phyloP scores from a whole-genome alignment of 352 stramenopile genomes.

The Globisporangium cederbergense region DNA sequence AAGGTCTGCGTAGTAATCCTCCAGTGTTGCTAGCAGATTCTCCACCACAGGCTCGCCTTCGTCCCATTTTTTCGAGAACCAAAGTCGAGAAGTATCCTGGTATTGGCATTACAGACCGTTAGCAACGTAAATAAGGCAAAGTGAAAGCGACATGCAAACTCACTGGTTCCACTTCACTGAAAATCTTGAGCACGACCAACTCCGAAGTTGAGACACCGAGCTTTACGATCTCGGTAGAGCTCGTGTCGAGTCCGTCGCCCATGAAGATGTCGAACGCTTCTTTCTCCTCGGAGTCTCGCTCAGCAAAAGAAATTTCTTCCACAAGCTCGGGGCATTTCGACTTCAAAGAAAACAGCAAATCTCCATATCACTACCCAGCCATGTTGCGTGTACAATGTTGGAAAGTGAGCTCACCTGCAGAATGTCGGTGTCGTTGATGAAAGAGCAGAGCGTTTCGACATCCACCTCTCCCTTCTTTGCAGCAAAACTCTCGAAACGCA shows the following conservation, averaged over 20 bases:
- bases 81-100: slow-evolving; percentile 67
- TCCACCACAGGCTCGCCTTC: slow-evolving; percentile 71
- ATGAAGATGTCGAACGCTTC: slow-evolving; percentile 75
- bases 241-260: slow-evolving; percentile 67
- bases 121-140: background rate
- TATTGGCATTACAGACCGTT: background rate
- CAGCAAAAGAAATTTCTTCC: slow-evolving; percentile 79
- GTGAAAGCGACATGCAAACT: background rate
- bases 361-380: background rate
- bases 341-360: slow-evolving; percentile 12
- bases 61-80: slow-evolving; percentile 85
- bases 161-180: slow-evolving; percentile 75
- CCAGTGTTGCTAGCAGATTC: slow-evolving; percentile 67
- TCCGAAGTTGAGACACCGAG: slow-evolving; percentile 65
- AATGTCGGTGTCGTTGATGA: slow-evolving; percentile 84
- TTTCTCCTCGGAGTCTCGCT: slow-evolving; percentile 68
- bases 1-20: slow-evolving; percentile 75
- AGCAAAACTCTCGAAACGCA: slow-evolving; percentile 56
- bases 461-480: slow-evolving; percentile 43
- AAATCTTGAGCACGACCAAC: slow-evolving; percentile 73
- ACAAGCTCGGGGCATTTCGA: slow-evolving; percentile 81
- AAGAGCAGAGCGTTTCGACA: slow-evolving; percentile 76
- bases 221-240: slow-evolving; percentile 77
- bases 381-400: background rate
- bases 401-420: slow-evolving; percentile 47